Conservation (phyloP, 345 rosid genomes). For the Arabis hirsuta region DNA sequence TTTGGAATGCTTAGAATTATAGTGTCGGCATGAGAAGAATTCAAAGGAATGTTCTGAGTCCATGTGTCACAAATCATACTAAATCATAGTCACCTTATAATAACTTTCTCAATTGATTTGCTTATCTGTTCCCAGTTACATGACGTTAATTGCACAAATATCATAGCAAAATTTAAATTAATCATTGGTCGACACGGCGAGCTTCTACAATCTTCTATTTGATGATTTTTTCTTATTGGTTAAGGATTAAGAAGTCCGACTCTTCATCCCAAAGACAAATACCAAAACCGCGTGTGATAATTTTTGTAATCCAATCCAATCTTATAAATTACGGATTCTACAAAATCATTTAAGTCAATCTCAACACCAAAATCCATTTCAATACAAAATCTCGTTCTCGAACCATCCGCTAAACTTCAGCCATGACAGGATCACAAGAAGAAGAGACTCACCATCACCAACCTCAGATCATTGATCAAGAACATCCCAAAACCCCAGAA, state of each 20-base stretch:
- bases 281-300: conserved; percentile 19
- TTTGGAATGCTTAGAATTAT: too few species aligned
- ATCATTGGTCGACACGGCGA: conserved; percentile 12
- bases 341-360: not conserved
- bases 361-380: not conserved
- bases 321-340: not conserved
- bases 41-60: too few species aligned
- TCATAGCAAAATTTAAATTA: not conserved
- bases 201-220: not conserved
- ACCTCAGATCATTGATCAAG: conserved; percentile 27
- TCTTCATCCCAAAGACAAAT: conserved; percentile 11
- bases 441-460: conserved; percentile 10
- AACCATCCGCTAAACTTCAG: conserved; percentile 23
- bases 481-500: conserved; percentile 20
- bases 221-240: conserved; percentile 29
- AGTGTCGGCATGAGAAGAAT: too few species aligned
- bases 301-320: not conserved
- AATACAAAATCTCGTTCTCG: not conserved
- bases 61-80: too few species aligned
- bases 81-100: too few species aligned
- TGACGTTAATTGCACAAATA: too few species aligned
- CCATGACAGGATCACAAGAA: conserved; percentile 39
- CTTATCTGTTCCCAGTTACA: too few species aligned
- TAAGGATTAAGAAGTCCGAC: conserved; percentile 15
- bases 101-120: too few species aligned